Percentiles rank a stretch among this genome's conserved stretches.
phyloP scores from a whole-genome alignment of 768 basidiomycete species.

The Tubosaeta brunneosetosa region DNA sequence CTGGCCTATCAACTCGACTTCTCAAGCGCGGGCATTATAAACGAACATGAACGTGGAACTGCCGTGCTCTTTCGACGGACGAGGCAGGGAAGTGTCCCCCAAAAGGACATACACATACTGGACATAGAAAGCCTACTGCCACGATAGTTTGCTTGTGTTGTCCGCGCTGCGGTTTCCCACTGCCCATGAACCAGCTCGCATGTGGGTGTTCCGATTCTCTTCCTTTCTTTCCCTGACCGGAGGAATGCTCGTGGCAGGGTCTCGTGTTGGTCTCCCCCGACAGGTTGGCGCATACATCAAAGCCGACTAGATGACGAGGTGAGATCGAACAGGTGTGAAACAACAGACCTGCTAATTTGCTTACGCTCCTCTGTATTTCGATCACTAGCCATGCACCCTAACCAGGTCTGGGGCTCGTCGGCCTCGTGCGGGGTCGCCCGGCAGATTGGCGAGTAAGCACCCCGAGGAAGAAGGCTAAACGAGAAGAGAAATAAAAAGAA shows the following conservation, averaged over 20 bases:
- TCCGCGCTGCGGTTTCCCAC: neutral
- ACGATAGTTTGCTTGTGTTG: neutral
- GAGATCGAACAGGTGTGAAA: too few species aligned
- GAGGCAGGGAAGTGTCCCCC: neutral
- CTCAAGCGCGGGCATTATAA: slow-evolving; percentile 3
- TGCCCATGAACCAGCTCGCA: neutral
- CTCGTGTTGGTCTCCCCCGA: neutral
- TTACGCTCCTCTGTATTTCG: too few species aligned
- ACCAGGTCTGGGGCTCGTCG: too few species aligned
- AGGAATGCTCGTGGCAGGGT: neutral
- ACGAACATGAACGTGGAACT: neutral
- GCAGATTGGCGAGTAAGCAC: too few species aligned
- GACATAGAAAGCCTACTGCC: neutral
- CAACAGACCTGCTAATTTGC: too few species aligned
- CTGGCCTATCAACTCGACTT: neutral
- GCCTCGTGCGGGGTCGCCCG: too few species aligned
- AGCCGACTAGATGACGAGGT: too few species aligned
- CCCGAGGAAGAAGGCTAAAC: too few species aligned
- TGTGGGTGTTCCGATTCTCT: neutral
- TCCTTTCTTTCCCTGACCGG: neutral
- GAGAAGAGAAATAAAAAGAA: too few species aligned
- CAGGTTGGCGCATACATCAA: neutral
- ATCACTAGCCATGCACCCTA: too few species aligned
- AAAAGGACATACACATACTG: neutral
- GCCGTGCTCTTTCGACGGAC: neutral